These are phyloP conservation scores for Sporothrix luriei DNA, from an alignment of 2,329 filamentous ascomycete genomes.

Conservation along the genomic window DNA sequence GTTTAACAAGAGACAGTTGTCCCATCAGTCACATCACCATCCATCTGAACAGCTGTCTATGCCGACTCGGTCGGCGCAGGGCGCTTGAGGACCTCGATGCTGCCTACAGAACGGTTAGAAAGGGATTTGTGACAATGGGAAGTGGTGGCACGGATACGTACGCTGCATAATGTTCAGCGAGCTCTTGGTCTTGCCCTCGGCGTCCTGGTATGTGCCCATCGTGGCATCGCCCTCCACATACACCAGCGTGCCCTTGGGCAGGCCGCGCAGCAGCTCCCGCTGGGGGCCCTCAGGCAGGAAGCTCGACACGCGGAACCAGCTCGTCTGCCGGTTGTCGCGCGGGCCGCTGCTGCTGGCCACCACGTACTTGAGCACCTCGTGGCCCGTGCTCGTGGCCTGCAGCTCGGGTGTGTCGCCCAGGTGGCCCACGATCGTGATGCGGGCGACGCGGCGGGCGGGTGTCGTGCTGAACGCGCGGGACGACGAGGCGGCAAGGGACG, in stretches of 20 bases:
- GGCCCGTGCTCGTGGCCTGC: constrained; percentile 67
- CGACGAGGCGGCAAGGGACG: constrained; percentile 50
- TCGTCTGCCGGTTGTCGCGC: constrained; percentile 71
- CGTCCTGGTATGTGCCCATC: constrained; percentile 67
- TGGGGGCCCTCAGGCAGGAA: constrained; percentile 69
- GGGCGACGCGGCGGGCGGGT: constrained; percentile 66
- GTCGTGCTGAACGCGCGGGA: constrained; percentile 77
- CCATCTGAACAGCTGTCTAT: constrained; percentile 5
- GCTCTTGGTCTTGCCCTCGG: constrained; percentile 68
- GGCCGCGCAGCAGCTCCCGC: constrained; percentile 69
- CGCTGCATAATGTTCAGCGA: constrained; percentile 75
- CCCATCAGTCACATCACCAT: background rate
- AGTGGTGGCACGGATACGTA: constrained; percentile 53
- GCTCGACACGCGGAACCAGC: constrained; percentile 80
- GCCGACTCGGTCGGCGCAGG: constrained; percentile 37
- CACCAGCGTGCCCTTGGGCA: constrained; percentile 82
- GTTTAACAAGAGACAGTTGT: too few species aligned
- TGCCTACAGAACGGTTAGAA: constrained; percentile 42
- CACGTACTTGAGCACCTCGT: constrained; percentile 74
- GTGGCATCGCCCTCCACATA: constrained; percentile 81
- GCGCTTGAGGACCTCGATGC: constrained; percentile 52
- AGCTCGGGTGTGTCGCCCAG: constrained; percentile 79
- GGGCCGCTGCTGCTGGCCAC: constrained; percentile 70
- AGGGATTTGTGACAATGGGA: background rate
- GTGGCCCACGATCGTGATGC: constrained; percentile 84